Evolutionary conservation across 768 basidiomycete species (phyloP).

Genomic region (Suillus decipiens): DNA sequence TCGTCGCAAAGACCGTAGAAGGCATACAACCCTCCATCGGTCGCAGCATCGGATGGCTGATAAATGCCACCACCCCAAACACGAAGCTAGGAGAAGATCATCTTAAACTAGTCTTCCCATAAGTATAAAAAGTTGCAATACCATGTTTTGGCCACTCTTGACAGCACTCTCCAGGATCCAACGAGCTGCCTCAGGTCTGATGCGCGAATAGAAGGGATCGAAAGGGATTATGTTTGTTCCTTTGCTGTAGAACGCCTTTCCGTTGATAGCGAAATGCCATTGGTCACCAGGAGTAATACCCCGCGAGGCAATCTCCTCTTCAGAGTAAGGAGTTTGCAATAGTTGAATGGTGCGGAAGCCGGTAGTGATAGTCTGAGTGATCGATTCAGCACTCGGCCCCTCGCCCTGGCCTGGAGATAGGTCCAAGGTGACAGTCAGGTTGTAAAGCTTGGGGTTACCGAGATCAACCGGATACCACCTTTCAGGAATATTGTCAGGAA

Average conservation of each 20-base stretch:
- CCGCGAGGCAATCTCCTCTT: conserved; percentile 42
- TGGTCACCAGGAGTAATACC: conserved; percentile 62
- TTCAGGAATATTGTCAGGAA: conserved; percentile 47
- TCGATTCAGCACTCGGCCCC: conserved; percentile 16
- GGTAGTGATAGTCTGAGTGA: conserved; percentile 46
- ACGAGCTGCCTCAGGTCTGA: conserved; percentile 47
- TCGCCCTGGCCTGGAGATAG: conserved; percentile 20
- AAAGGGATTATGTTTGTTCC: conserved; percentile 64
- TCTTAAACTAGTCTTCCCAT: background rate
- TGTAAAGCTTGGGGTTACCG: conserved; percentile 55
- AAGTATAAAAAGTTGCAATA: conserved; percentile 24
- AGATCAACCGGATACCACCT: conserved; percentile 60
- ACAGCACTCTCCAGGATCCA: conserved; percentile 61
- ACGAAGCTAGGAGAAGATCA: conserved; percentile 48
- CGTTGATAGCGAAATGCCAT: conserved; percentile 63
- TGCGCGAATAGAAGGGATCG: conserved; percentile 59
- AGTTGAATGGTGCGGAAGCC: conserved; percentile 63
- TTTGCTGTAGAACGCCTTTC: conserved; percentile 53
- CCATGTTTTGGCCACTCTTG: conserved; percentile 60
- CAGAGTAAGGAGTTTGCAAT: conserved; percentile 48
- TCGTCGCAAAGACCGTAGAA: conserved; percentile 62
- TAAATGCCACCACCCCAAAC: conserved; percentile 62
- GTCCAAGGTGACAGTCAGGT: conserved; percentile 45
- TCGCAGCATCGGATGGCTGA: conserved; percentile 43
- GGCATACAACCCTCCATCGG: conserved; percentile 49